Evolutionary conservation across 257 asterid species (phyloP).

Genomic region (Pogostemon cablin): DNA sequence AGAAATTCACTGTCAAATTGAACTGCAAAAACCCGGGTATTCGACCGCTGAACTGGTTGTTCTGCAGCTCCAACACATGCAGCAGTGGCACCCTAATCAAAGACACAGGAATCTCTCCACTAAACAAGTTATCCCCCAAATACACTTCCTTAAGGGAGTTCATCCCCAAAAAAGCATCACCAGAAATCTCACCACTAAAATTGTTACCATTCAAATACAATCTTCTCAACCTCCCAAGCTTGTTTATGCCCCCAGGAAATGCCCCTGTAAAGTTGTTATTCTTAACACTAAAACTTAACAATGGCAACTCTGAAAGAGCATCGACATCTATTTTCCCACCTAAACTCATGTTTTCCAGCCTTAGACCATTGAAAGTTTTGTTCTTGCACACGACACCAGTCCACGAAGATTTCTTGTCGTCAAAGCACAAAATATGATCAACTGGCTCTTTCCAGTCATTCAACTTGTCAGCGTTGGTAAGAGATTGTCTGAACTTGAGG

Average conservation of each 20-base stretch:
- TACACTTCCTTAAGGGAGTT: conserved; percentile 44
- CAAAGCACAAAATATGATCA: conserved; percentile 32
- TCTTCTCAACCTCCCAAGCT: conserved; percentile 47
- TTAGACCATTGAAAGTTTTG: conserved; percentile 38
- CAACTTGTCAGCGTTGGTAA: conserved; percentile 43
- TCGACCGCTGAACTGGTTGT: conserved; percentile 51
- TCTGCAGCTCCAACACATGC: conserved; percentile 50
- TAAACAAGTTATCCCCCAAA: conserved; percentile 47
- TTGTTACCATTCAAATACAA: conserved; percentile 53
- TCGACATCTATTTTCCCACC: conserved; percentile 44
- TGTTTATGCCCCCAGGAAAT: conserved; percentile 44
- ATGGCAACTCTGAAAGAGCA: conserved; percentile 33
- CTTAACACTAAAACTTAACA: conserved; percentile 50
- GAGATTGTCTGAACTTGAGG: conserved; percentile 51
- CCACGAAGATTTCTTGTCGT: conserved; percentile 41
- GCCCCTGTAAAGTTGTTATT: conserved; percentile 57
- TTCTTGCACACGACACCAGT: conserved; percentile 47
- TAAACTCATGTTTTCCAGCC: conserved; percentile 55
- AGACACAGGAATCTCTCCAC: conserved; percentile 57
- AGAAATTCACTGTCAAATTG: conserved; percentile 42
- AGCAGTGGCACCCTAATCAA: conserved; percentile 47
- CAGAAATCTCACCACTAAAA: conserved; percentile 60
- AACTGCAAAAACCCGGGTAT: conserved; percentile 66
- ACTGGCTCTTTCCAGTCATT: conserved; percentile 44
- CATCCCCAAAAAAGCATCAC: conserved; percentile 54